Conservation (phyloP, 306 rosid species). For the Crotalaria pallida region DNA sequence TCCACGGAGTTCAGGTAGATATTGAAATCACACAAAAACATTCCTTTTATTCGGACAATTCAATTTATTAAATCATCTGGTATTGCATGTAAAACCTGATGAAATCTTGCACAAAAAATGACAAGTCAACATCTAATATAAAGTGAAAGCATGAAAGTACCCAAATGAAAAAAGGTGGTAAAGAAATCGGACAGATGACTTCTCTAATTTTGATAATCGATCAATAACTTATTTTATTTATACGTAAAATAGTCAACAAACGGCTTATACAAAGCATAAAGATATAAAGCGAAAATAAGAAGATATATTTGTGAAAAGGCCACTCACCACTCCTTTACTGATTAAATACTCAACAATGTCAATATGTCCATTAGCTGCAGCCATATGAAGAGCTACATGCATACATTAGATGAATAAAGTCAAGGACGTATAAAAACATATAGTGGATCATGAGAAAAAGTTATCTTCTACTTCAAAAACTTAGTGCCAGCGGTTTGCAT, state of each 20-base stretch:
- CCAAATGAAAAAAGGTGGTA: neutral
- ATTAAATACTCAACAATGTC: constrained; percentile 65
- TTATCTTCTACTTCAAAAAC: neutral
- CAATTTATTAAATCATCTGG: neutral
- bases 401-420: constrained; percentile 14
- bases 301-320: neutral
- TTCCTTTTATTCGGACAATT: neutral
- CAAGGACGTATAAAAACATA: neutral
- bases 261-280: neutral
- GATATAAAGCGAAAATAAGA: neutral
- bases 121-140: neutral
- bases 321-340: constrained; percentile 62
- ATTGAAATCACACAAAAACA: neutral
- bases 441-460: neutral
- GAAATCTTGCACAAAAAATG: neutral
- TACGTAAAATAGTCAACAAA: neutral
- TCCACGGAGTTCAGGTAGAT: neutral
- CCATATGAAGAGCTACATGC: constrained; percentile 87
- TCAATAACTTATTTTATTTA: neutral
- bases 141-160: neutral
- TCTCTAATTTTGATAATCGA: neutral
- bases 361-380: constrained; percentile 87
- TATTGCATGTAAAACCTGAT: neutral
- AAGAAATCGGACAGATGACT: neutral
- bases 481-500: neutral